phyloP scores from a whole-genome alignment of 148 eudicot genomes.

The Rhododendron ferrugineum region DNA sequence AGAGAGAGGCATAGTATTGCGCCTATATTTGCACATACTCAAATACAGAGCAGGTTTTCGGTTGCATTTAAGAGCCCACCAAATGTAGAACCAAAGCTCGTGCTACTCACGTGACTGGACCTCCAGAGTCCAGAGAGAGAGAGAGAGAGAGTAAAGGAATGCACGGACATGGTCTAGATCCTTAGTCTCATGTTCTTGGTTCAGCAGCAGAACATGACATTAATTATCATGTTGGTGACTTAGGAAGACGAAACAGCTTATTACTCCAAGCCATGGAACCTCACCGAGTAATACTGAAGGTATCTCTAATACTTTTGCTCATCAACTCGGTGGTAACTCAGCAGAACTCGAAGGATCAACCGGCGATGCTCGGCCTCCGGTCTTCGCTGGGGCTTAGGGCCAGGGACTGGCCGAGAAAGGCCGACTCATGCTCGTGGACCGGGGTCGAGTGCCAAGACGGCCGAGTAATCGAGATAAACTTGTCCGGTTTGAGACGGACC shows the following conservation, averaged over 20 bases:
- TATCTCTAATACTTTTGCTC: conserved; percentile 15
- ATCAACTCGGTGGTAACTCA: conserved; percentile 26
- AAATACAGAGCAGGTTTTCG: neutral
- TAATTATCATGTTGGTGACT: neutral
- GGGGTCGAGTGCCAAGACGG: conserved; percentile 30
- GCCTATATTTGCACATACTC: neutral
- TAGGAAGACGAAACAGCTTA: neutral
- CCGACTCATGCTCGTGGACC: conserved; percentile 32
- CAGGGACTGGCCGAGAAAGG: conserved; percentile 29
- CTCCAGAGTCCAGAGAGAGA: neutral
- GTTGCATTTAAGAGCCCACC: neutral
- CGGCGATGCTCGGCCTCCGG: conserved; percentile 31
- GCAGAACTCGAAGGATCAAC: conserved; percentile 20
- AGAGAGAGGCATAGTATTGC: neutral
- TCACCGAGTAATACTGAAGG: conserved; percentile 1
- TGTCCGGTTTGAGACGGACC: conserved; percentile 27
- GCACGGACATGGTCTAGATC: neutral
- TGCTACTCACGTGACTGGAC: neutral
- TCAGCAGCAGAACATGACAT: neutral
- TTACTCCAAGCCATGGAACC: conserved; percentile 7
- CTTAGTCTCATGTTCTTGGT: neutral
- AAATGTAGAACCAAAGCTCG: neutral
- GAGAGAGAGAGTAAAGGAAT: neutral
- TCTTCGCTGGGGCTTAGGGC: conserved; percentile 29
- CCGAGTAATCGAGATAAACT: conserved; percentile 19